phyloP scores from a whole-genome alignment of 2,329 filamentous ascomycete species.

The Ophiostoma novo-ulmi region DNA sequence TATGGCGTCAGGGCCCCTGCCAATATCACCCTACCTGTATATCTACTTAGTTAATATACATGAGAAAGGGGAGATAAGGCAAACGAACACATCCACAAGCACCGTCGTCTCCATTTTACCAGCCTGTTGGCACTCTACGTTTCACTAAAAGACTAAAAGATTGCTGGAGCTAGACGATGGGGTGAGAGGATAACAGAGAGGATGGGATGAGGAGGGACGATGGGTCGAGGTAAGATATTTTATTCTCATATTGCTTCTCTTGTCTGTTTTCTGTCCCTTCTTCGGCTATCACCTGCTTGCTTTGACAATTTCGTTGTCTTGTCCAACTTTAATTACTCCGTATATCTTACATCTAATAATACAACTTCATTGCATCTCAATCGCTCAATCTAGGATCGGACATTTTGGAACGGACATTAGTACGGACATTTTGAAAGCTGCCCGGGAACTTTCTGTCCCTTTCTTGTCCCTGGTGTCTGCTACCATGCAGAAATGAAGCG shows the following conservation, averaged over 20 bases:
- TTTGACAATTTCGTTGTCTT: not conserved
- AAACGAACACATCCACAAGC: constrained; percentile 13
- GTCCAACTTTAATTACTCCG: not conserved
- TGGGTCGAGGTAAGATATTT: not conserved
- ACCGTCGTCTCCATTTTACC: constrained; percentile 17
- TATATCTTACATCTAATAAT: not conserved
- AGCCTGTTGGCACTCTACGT: constrained; percentile 21
- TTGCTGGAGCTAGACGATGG: not conserved
- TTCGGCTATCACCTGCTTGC: not conserved
- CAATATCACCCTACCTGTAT: not conserved
- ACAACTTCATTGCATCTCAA: not conserved
- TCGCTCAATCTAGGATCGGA: not conserved
- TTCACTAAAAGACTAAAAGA: constrained; percentile 20
- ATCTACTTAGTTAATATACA: not conserved
- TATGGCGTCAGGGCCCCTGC: constrained; percentile 13
- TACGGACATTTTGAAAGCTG: not conserved
- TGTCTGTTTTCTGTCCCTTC: not conserved
- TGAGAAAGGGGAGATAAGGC: not conserved
- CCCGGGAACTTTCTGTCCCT: not conserved
- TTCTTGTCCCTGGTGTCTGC: not conserved
- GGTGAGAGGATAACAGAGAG: not conserved
- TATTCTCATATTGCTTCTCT: not conserved
- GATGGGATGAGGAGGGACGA: constrained; percentile 5
- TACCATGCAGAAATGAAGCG: not conserved
- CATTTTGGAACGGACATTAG: constrained; percentile 6